phyloP scores from a whole-genome alignment of 2,329 filamentous ascomycete genomes.

The Colletotrichum sp. region DNA sequence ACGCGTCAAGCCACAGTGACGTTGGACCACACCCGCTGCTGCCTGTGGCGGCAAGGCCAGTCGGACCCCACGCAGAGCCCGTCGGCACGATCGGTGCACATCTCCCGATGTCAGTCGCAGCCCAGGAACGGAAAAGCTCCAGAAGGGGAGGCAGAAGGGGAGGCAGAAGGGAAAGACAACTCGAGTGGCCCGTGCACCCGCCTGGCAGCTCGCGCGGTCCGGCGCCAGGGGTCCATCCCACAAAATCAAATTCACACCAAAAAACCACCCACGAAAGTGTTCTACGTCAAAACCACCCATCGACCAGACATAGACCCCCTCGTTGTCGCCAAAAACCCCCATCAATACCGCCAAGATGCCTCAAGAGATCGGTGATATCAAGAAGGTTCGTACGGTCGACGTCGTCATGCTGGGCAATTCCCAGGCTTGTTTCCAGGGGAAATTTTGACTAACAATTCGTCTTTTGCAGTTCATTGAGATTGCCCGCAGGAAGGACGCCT shows the following conservation, averaged over 20 bases:
- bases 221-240: slow-evolving; percentile 21
- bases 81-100: neutral
- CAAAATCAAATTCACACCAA: slow-evolving; percentile 23
- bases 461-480: slow-evolving; percentile 94
- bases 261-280: slow-evolving; percentile 22
- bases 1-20: slow-evolving; percentile 20
- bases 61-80: neutral
- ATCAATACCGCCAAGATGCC: slow-evolving; percentile 80
- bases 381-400: slow-evolving; percentile 62
- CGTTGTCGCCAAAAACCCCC: slow-evolving; percentile 19
- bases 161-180: neutral
- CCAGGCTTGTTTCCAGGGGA: neutral
- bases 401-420: neutral
- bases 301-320: slow-evolving; percentile 12
- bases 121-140: neutral
- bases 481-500: slow-evolving; percentile 99
- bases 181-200: slow-evolving; percentile 5
- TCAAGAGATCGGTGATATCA: slow-evolving; percentile 97
- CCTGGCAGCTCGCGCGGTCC: neutral
- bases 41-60: neutral
- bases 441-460: slow-evolving; percentile 28
- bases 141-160: neutral
- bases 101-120: neutral
- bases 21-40: neutral
- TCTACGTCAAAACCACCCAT: slow-evolving; percentile 4